Base-by-base conservation (phyloP, 768 basidiomycete species). In the Kwoniella botswanensis region DNA sequence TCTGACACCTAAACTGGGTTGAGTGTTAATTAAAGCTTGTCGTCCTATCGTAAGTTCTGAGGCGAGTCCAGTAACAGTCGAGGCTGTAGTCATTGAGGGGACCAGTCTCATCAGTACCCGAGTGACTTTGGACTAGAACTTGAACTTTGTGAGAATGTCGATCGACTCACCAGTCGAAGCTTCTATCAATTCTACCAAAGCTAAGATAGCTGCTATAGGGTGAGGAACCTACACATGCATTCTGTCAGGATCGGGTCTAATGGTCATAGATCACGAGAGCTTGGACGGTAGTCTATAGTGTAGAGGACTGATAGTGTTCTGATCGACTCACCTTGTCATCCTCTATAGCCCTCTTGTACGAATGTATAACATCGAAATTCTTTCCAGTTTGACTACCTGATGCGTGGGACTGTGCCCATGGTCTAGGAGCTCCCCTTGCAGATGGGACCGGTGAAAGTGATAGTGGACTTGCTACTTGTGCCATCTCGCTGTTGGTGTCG, bases 151-250 rank as follows among this genome's bases (percentile, higher is more conserved):
- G n/a, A 21, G 24, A 24, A 6, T 21, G 54, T 10, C 12, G 0
- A n/a, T 12, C 26, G 4, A 56, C 86, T 76, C 81, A 92, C 93
- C 92, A 83, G 90, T 87, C 29, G 93, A 94, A 70, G 88, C 86
- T 73, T 91, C 87, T 71, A 97, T 89, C 43, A 94, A 86, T 79
- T 94, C 89, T 2, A 93, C 91, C 59, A 97, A 86, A 13, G 93
- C 88, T 22, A 92, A 86, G 67, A 98, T 93, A 17, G 95, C 95
- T 21, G 94, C 95, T 22, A 96, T 86, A 10, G 94, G 94, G 65
- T 82, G 83, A 50, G 82, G 79, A 6, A 80, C 77, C 81, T 82
- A 29, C 2, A 43, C 24, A 21, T 35, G 35, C 35, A 66, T 11
- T 43, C 29, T 43, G 4, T 12, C 24, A n/a, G 24, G 17, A 35